phyloP scores from a whole-genome alignment of 2,329 filamentous ascomycete species.

The Talaromyces sp. region DNA sequence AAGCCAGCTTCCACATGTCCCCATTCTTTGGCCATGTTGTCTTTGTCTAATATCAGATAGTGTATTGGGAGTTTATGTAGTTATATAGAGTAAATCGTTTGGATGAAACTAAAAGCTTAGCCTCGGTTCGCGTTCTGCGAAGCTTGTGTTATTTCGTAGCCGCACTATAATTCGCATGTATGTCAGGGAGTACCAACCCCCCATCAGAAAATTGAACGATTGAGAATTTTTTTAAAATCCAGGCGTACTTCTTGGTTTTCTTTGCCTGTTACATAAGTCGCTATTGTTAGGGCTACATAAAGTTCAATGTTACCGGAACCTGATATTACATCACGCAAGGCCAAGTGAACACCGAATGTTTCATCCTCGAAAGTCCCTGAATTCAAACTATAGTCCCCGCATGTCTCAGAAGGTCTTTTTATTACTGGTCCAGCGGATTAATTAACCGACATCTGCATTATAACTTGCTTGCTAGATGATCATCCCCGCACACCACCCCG shows the following conservation, averaged over 20 bases:
- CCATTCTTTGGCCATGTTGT: conserved; percentile 8
- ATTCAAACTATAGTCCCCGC: not conserved
- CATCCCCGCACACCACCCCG: not conserved
- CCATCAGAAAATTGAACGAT: not conserved
- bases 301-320: too few species aligned
- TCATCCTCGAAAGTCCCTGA: not conserved
- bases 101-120: not conserved
- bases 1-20: conserved; percentile 10
- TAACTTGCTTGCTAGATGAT: not conserved
- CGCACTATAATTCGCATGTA: not conserved
- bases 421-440: not conserved
- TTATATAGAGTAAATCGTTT: not conserved
- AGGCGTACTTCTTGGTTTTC: not conserved
- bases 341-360: not conserved
- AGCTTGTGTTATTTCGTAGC: not conserved
- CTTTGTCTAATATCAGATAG: conserved; percentile 1
- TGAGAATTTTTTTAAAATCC: not conserved
- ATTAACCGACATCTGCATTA: not conserved
- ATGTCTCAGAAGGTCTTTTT: not conserved
- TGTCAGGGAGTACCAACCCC: not conserved
- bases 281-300: not conserved
- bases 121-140: not conserved
- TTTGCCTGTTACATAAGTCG: not conserved
- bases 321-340: not conserved
- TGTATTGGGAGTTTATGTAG: not conserved